Percentiles rank a stretch among this genome's conserved stretches.
These are phyloP conservation scores for Alternaria viburni DNA, from an alignment of 2,329 filamentous ascomycete species.

Conservation along the genomic window DNA sequence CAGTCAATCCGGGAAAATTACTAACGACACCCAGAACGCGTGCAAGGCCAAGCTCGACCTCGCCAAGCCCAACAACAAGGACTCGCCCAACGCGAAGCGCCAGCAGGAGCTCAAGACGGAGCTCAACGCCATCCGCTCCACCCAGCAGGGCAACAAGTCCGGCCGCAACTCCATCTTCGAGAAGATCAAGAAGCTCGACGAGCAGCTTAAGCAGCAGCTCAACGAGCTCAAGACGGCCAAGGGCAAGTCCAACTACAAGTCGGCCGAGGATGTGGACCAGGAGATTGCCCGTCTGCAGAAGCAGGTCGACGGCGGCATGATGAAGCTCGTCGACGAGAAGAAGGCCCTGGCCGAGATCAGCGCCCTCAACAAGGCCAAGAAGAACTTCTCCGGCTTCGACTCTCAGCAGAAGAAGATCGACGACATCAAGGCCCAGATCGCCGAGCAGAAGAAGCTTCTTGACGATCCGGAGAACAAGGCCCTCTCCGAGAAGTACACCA, in stretches of 20 bases:
- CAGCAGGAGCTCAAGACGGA: conserved; percentile 85
- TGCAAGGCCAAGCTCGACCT: conserved; percentile 88
- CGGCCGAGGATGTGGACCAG: conserved; percentile 81
- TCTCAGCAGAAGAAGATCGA: conserved; percentile 88
- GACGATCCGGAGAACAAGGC: conserved; percentile 92
- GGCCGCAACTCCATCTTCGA: conserved; percentile 79
- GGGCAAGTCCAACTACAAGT: conserved; percentile 84
- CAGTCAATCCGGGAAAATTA: neutral
- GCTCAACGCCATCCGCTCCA: conserved; percentile 80
- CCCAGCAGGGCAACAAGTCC: conserved; percentile 87
- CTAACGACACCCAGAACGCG: conserved; percentile 67
- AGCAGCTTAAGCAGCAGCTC: conserved; percentile 84
- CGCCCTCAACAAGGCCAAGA: conserved; percentile 83
- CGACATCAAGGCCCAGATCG: conserved; percentile 83
- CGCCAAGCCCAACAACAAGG: conserved; percentile 81
- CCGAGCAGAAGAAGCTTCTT: conserved; percentile 84
- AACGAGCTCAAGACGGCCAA: conserved; percentile 86
- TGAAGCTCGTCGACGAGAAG: conserved; percentile 98
- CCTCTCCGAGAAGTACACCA: conserved; percentile 82
- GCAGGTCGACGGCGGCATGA: conserved; percentile 84
- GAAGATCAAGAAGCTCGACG: conserved; percentile 90
- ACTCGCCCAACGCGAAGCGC: conserved; percentile 79
- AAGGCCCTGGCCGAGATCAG: conserved; percentile 87
- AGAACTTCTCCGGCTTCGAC: conserved; percentile 87
- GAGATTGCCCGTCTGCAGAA: conserved; percentile 82